Conservation (phyloP, 768 basidiomycete species). For the Floccularia luteovirens region DNA sequence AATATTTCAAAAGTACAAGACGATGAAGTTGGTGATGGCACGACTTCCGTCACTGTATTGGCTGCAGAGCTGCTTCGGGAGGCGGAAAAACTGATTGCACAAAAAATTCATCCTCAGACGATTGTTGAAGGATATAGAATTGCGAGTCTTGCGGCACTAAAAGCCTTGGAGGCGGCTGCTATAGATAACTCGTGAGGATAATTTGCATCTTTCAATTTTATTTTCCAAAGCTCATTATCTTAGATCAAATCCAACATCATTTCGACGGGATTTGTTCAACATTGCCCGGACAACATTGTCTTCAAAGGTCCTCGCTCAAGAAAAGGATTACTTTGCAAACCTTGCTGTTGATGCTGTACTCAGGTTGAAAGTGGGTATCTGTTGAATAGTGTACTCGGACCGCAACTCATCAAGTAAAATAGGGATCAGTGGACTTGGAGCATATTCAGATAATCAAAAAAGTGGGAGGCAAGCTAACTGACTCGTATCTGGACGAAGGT, state of each 20-base stretch:
- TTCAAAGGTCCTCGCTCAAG: conserved; percentile 93
- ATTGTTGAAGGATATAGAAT: conserved; percentile 96
- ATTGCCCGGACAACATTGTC: conserved; percentile 95
- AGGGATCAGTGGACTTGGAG: conserved; percentile 95
- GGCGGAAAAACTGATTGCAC: conserved; percentile 88
- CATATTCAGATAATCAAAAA: conserved; percentile 99
- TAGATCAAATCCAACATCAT: conserved; percentile 64
- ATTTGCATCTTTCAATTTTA: not conserved
- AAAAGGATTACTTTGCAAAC: conserved; percentile 97
- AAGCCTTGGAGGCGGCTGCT: conserved; percentile 77
- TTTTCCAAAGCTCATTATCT: not conserved
- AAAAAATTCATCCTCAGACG: conserved; percentile 96
- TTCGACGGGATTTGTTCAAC: conserved; percentile 90
- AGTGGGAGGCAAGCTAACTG: conserved; percentile 96
- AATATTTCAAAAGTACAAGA: conserved; percentile 99
- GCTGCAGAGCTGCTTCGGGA: conserved; percentile 89
- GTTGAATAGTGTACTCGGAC: not conserved
- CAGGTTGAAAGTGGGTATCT: conserved; percentile 60
- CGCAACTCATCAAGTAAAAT: not conserved
- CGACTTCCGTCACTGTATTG: conserved; percentile 86
- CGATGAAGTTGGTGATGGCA: conserved; percentile 97
- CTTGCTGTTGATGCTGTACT: conserved; percentile 96
- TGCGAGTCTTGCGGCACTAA: conserved; percentile 78
- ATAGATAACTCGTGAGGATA: conserved; percentile 71
- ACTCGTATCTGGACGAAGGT: conserved; percentile 98